phyloP scores from a whole-genome alignment of 257 asterid genomes.

The Coffea canephora region DNA sequence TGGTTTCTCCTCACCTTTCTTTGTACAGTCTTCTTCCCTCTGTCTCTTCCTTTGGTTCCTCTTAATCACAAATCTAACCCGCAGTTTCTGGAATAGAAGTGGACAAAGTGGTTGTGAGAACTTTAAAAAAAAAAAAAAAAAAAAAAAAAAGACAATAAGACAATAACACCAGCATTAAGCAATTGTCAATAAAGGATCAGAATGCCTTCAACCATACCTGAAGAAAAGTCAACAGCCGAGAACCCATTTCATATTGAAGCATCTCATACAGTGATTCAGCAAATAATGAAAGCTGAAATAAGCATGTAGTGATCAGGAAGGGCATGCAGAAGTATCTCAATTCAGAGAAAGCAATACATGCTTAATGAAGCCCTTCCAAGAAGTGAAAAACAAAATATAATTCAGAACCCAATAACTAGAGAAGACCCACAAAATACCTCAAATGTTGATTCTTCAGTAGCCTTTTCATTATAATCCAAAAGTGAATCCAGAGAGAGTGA shows the following conservation, averaged over 20 bases:
- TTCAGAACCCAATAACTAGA: background rate
- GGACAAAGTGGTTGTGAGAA: slow-evolving; percentile 9
- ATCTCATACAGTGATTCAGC: slow-evolving; percentile 89
- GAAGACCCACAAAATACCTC: slow-evolving; percentile 54
- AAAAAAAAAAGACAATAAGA: background rate
- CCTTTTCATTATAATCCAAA: slow-evolving; percentile 78
- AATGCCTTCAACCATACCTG: slow-evolving; percentile 56
- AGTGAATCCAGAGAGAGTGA: slow-evolving; percentile 94
- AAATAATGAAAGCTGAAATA: slow-evolving; percentile 75
- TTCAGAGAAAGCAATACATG: background rate
- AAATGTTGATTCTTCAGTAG: slow-evolving; percentile 76
- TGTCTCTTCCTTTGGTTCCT: slow-evolving; percentile 72
- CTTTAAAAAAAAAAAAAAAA: background rate
- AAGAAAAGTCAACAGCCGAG: slow-evolving; percentile 75
- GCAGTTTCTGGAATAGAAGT: slow-evolving; percentile 53
- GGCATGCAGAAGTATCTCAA: background rate
- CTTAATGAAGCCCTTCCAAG: background rate
- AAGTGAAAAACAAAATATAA: background rate
- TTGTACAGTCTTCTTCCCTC: slow-evolving; percentile 53
- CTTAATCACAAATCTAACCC: slow-evolving; percentile 46
- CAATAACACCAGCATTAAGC: slow-evolving; percentile 7
- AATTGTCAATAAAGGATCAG: background rate
- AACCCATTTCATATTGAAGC: slow-evolving; percentile 93
- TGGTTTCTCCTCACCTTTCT: slow-evolving; percentile 45
- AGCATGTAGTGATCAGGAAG: slow-evolving; percentile 5